Conservation (phyloP, 169 alveolate genomes). For the Babesia bovis region DNA sequence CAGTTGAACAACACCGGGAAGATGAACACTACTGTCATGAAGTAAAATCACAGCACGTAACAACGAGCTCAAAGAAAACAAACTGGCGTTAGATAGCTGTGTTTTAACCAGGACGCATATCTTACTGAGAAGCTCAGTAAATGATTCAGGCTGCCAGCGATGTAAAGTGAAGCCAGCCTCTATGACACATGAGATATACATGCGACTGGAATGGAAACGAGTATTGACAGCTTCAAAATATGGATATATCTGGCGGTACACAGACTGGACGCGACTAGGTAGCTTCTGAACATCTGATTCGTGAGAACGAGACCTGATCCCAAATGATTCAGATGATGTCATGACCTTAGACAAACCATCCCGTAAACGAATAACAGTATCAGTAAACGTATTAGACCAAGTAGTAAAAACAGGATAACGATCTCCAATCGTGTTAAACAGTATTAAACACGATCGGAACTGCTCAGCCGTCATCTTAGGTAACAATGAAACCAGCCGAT, state of each 20-base stretch:
- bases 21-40: not conserved
- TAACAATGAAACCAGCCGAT: slow-evolving; percentile 6
- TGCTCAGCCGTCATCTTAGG: slow-evolving; percentile 47
- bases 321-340: not conserved
- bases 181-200: slow-evolving; percentile 11
- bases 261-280: slow-evolving; percentile 24
- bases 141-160: not conserved
- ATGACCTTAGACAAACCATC: not conserved
- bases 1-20: not conserved
- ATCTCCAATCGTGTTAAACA: slow-evolving; percentile 6
- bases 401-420: slow-evolving; percentile 30
- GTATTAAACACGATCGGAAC: slow-evolving; percentile 10
- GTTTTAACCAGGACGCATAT: not conserved
- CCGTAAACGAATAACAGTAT: not conserved
- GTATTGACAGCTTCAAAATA: slow-evolving; percentile 32
- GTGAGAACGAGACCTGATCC: not conserved
- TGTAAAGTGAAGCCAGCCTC: slow-evolving; percentile 22
- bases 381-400: not conserved
- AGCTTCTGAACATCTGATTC: not conserved
- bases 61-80: not conserved
- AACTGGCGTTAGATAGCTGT: not conserved
- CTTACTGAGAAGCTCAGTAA: not conserved
- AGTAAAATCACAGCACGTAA: not conserved
- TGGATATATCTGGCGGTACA: slow-evolving; percentile 28
- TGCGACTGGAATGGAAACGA: not conserved